phyloP scores from a whole-genome alignment of 768 basidiomycete genomes.

The Leccinum rimulosum region DNA sequence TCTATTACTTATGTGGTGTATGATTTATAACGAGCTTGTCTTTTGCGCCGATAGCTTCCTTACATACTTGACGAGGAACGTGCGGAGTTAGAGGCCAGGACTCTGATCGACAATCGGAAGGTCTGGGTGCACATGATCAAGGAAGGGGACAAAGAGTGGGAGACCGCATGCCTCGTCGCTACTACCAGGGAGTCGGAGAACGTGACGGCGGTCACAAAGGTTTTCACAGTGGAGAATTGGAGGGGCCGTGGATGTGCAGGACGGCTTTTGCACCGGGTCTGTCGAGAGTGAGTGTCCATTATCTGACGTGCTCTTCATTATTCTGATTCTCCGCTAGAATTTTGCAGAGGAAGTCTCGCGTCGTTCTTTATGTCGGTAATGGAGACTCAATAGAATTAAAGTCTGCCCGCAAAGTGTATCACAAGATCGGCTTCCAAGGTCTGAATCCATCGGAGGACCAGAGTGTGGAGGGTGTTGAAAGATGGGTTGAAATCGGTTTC shows the following conservation, averaged over 20 bases:
- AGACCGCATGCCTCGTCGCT: slow-evolving; percentile 65
- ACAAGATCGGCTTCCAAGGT: slow-evolving; percentile 64
- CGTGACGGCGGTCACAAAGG: slow-evolving; percentile 69
- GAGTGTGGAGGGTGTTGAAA: slow-evolving; percentile 42
- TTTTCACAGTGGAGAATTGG: slow-evolving; percentile 57
- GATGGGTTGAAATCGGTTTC: slow-evolving; percentile 69
- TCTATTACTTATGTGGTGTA: background rate
- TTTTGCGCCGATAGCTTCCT: slow-evolving; percentile 42
- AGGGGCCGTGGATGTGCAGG: slow-evolving; percentile 57
- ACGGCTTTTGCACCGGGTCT: slow-evolving; percentile 57
- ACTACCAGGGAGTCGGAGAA: slow-evolving; percentile 57
- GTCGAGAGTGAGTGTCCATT: slow-evolving; percentile 43
- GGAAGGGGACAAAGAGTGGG: slow-evolving; percentile 20
- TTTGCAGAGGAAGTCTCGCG: slow-evolving; percentile 39
- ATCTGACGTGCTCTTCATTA: background rate
- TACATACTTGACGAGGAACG: slow-evolving; percentile 44
- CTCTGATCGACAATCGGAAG: slow-evolving; percentile 44
- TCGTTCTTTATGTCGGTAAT: slow-evolving; percentile 69
- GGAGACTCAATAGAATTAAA: slow-evolving; percentile 37
- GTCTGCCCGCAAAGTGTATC: slow-evolving; percentile 58
- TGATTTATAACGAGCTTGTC: background rate
- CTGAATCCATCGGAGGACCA: slow-evolving; percentile 31
- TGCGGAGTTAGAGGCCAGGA: slow-evolving; percentile 50
- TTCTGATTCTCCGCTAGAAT: slow-evolving; percentile 26
- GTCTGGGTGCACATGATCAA: slow-evolving; percentile 63